Evolutionary conservation across 495 filamentous ascomycete species (phyloP).

Genomic region (Penicillium longicatenatum): DNA sequence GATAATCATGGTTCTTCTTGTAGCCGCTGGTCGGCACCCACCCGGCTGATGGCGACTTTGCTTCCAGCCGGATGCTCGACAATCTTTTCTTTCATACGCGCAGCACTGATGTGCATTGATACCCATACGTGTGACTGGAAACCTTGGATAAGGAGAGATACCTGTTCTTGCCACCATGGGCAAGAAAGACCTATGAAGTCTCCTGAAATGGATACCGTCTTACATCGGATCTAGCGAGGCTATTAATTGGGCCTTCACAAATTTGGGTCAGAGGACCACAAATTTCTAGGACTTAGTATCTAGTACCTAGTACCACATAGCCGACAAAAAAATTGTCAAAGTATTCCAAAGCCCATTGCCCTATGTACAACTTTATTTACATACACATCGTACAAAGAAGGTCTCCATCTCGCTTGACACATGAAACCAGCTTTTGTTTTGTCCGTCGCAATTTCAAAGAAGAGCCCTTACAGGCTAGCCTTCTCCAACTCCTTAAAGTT

Average conservation of each 20-base stretch:
- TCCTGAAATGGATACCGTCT: background rate
- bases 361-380: slow-evolving; percentile 4
- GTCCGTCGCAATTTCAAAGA: background rate
- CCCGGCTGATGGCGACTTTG: background rate
- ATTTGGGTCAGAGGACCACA: background rate
- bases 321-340: background rate
- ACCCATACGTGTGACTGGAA: slow-evolving; percentile 2
- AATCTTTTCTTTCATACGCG: background rate
- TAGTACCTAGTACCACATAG: background rate
- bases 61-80: background rate
- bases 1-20: slow-evolving; percentile 19
- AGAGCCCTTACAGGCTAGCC: slow-evolving; percentile 12
- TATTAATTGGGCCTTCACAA: background rate
- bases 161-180: background rate
- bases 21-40: slow-evolving; percentile 18
- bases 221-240: background rate
- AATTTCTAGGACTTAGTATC: background rate
- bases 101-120: slow-evolving; percentile 1
- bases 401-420: background rate
- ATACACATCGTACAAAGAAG: background rate
- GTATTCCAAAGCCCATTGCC: slow-evolving; percentile 2
- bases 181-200: background rate
- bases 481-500: slow-evolving; percentile 44
- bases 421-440: slow-evolving; percentile 1
- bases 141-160: background rate